Percentiles rank a stretch among this genome's conserved stretches.
Evolutionary conservation across 768 basidiomycete species (phyloP).

Genomic region (Hydnomerulius pinastri): DNA sequence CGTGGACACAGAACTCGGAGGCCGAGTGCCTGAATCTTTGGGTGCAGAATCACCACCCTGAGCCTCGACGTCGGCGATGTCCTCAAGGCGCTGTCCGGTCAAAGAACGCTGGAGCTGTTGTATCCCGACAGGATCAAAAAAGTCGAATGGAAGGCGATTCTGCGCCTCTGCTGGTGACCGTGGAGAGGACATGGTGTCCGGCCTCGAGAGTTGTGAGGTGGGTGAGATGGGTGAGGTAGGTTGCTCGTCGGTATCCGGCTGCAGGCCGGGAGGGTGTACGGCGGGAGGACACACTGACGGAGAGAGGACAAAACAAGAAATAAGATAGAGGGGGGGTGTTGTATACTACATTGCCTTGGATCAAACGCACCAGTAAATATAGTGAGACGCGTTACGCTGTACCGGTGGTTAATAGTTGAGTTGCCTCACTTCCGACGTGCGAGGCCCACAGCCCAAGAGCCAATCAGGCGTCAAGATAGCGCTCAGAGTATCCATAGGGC

Average conservation of each 20-base stretch:
- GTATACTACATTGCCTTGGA: not conserved
- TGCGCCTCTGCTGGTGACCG: not conserved
- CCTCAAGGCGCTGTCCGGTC: not conserved
- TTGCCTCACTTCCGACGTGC: no score
- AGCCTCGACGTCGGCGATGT: not conserved
- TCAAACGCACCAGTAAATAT: not conserved
- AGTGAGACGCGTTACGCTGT: no score
- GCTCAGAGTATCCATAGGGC: no score
- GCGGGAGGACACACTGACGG: slow-evolving; percentile 11
- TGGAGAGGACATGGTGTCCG: not conserved
- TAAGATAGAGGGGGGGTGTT: not conserved
- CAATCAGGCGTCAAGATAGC: no score
- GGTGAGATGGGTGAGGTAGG: not conserved
- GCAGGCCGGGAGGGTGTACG: slow-evolving; percentile 8
- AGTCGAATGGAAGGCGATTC: slow-evolving; percentile 40
- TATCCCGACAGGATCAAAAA: slow-evolving; percentile 53
- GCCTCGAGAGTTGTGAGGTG: not conserved
- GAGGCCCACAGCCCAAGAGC: no score
- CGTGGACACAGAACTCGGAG: not conserved
- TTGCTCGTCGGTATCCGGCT: not conserved
- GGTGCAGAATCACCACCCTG: not conserved
- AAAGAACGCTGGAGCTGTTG: slow-evolving; percentile 38
- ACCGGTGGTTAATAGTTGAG: no score
- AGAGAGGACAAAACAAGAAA: not conserved
- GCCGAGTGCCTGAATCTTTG: not conserved